Conservation (phyloP, 495 filamentous ascomycete genomes). For the Staphylotrichum longicolle region DNA sequence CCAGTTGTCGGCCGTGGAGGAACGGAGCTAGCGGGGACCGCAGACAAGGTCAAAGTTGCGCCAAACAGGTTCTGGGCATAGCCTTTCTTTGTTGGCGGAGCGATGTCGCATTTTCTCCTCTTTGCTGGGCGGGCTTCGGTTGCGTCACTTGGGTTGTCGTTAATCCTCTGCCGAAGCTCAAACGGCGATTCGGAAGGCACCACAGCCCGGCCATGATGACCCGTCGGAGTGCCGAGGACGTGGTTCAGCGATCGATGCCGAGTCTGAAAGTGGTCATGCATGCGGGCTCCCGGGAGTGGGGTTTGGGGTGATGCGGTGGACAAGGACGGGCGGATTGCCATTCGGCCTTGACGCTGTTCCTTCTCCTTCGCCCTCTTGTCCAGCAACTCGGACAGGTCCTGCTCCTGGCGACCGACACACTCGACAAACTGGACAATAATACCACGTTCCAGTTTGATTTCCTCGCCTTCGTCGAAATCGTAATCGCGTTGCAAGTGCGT, state of each 20-base stretch:
- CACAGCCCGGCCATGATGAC: conserved; percentile 51
- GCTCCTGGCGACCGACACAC: conserved; percentile 64
- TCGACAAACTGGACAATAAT: conserved; percentile 78
- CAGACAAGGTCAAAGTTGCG: conserved; percentile 45
- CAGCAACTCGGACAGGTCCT: conserved; percentile 71
- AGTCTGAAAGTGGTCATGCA: conserved; percentile 35
- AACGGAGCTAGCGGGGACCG: conserved; percentile 39
- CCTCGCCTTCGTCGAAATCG: conserved; percentile 70
- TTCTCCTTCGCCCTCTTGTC: conserved; percentile 60
- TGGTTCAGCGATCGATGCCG: conserved; percentile 46
- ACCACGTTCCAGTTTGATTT: conserved; percentile 73
- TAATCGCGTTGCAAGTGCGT: conserved; percentile 71
- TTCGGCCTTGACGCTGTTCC: conserved; percentile 42
- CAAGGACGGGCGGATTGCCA: conserved; percentile 31
- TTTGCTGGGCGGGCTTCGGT: conserved; percentile 34
- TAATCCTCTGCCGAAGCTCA: conserved; percentile 43
- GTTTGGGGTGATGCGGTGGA: conserved; percentile 18
- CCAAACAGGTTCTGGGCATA: conserved; percentile 55
- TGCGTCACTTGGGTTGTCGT: conserved; percentile 16
- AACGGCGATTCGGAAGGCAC: conserved; percentile 50
- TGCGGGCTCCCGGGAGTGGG: conserved; percentile 7
- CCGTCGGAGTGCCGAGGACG: conserved; percentile 47
- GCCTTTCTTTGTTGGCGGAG: conserved; percentile 46
- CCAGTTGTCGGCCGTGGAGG: conserved; percentile 25
- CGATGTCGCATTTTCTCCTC: conserved; percentile 36